Base-by-base conservation (phyloP, 2,329 filamentous ascomycete genomes). In the Parastagonospora avenae region DNA sequence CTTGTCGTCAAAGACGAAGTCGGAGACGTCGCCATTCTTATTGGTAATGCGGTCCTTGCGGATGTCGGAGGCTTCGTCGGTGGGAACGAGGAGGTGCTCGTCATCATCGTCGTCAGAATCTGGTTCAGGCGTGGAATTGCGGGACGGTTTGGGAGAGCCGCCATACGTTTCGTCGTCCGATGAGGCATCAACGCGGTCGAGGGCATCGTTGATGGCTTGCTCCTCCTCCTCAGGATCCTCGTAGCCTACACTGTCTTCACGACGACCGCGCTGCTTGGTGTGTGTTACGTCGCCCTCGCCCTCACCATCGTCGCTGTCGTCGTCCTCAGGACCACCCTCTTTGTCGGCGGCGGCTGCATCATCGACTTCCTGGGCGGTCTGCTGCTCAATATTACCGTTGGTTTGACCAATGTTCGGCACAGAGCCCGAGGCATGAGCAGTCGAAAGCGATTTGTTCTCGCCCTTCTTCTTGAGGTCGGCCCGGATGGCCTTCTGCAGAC, bases 211-310 rank as follows among this genome's bases (percentile, higher is more conserved):
- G 47, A 95, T 85, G 31, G 83, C 86, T 60, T 91, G 84, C 67
- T 97, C 94, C 4, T 93, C 93, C 4, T 96, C 92, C 68, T 97
- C 94, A 40, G 96, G 95, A 30, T 88, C 90, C 33, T 91, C 93
- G 62, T 97, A 97, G 11, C 91, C 94, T 2, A 93, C 87, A 28
- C 88, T 90, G 74, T 96, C 90, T 45, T 83, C 80, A 35, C 90
- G 87, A 71, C 96, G 94, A 39, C 86, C 85, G 63, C 83, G 85
- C 66, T 86, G 82, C 76, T 91, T 95, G 62, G 85, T 85, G 56
- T 82, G 85, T 4, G 86, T 92, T 42, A 84, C 77, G 57, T 80
- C 79, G 47, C 74, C 76, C 11, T 80, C 78, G 15, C 79, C 79
- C 46, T 84, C 79, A 54, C 80, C 82, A 48, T 84, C 83, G 52